Base-by-base conservation (phyloP, 1,284 basidiomycete genomes). In the Phlebopus sp. region DNA sequence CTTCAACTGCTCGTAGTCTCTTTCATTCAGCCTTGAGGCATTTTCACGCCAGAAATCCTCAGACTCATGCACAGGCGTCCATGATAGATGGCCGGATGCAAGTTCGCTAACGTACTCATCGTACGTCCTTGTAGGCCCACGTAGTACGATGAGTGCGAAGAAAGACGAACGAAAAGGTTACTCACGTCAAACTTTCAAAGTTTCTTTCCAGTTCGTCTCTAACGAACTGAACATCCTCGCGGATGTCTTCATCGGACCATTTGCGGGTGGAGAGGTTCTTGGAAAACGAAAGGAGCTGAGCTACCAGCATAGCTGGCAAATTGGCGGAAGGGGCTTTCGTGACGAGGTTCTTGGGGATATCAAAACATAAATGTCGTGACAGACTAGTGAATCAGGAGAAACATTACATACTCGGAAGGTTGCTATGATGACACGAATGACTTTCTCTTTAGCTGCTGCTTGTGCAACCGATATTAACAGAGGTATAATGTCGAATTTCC, bases 41-140 rank as follows among this genome's bases (percentile, higher is more conserved):
- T 99, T 98, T 71, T 96, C 92, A 62, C 90, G 92, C 96, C 96
- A 99, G 71, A 99, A 99, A 44, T 93, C 84, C 50, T 98, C 96
- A 6, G 90, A 92, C 62, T 94, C 90, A 64, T 99, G 97, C 15
- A 93, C 90, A 5, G 96, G 95, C 5, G 92, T 87, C 91, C 94
- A 98, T 4, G 91, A 89, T 11, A 99, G 72, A 64, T 93, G 91
- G 1, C 95, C 95, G 1, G 90, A 92, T 23, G 84, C 74, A 15
- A 99, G 74, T 67, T 99, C 96, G 0, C 92, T 93, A 6, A 81
- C 82, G 65, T 98, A 99, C 69, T 97, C 94, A 65, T 98, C 97
- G 66, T 90, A 98, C 0, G 93, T 98, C 47, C 92, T 94, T 58
- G 19, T 47, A n/a, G 17, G 19, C 30, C 29, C 30, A 41, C n/a